Conservation (phyloP, 192 early-diverging fungal genomes). For the Podila horticola region DNA sequence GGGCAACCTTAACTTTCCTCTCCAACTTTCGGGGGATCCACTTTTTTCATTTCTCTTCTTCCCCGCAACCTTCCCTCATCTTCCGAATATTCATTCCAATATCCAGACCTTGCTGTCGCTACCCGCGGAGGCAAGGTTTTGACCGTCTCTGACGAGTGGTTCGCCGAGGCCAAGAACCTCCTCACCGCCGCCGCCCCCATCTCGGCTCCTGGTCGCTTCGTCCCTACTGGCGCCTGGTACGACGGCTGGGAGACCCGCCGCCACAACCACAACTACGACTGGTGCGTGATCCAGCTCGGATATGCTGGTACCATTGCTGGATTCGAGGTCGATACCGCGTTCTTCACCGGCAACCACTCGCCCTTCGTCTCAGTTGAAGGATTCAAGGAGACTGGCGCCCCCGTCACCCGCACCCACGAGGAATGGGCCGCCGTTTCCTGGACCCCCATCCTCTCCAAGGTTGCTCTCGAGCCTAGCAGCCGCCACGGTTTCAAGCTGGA, state of each 20-base stretch:
- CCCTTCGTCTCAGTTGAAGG: constrained; percentile 88
- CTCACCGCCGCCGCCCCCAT: constrained; percentile 79
- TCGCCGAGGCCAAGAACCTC: constrained; percentile 84
- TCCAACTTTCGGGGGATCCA: too few relatives aligned
- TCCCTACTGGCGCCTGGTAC: constrained; percentile 79
- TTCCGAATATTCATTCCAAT: background rate
- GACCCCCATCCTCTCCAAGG: constrained; percentile 74
- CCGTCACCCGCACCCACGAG: constrained; percentile 31
- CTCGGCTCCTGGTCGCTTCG: constrained; percentile 64
- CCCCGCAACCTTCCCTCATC: too few relatives aligned
- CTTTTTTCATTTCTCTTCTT: too few relatives aligned
- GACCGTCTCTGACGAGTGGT: constrained; percentile 93
- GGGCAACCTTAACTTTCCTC: too few relatives aligned
- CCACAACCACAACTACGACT: constrained; percentile 89
- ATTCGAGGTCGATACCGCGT: constrained; percentile 91
- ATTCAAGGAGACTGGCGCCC: constrained; percentile 31
- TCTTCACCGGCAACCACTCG: constrained; percentile 95
- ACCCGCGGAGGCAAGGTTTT: constrained; percentile 79
- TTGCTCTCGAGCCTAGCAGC: constrained; percentile 74
- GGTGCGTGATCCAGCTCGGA: constrained; percentile 85
- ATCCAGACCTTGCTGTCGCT: constrained; percentile 79
- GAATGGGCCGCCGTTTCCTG: constrained; percentile 49
- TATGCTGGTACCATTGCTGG: constrained; percentile 83
- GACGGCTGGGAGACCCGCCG: constrained; percentile 97
- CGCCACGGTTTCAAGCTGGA: constrained; percentile 77